Conservation (phyloP, 352 stramenopile genomes). For the Phytophthora gonapodyides region DNA sequence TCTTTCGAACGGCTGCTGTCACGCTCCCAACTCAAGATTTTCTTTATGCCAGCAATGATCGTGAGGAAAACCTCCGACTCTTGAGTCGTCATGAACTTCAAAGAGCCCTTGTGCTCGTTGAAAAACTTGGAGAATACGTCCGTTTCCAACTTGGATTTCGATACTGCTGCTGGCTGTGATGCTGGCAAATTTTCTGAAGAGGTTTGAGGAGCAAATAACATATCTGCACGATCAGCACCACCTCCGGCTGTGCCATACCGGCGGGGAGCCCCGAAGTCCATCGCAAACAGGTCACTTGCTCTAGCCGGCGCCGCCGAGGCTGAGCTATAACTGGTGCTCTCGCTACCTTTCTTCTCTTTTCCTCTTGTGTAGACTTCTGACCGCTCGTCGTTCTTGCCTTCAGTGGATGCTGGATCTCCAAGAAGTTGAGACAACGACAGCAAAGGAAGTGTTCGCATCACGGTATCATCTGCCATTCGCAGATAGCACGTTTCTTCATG, state of each 20-base stretch:
- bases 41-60: constrained; percentile 55
- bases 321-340: constrained; percentile 9
- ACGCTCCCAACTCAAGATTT: constrained; percentile 66
- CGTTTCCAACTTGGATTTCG: constrained; percentile 45
- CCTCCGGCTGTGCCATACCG: constrained; percentile 28
- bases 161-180: constrained; percentile 4
- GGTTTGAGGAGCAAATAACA: constrained; percentile 54
- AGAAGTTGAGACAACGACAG: constrained; percentile 60
- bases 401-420: constrained; percentile 20
- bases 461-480: constrained; percentile 63
- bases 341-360: constrained; percentile 26
- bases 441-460: constrained; percentile 54
- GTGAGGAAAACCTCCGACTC: constrained; percentile 54
- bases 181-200: constrained; percentile 6
- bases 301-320: constrained; percentile 40
- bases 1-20: constrained; percentile 64
- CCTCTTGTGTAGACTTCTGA: constrained; percentile 49
- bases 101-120: constrained; percentile 46
- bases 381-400: constrained; percentile 44
- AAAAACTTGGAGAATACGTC: constrained; percentile 58
- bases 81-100: constrained; percentile 55
- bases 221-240: constrained; percentile 53
- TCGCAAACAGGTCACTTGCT: constrained; percentile 76
- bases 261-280: constrained; percentile 51
- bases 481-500: constrained; percentile 83